These are phyloP conservation scores for Pochonia chlamydosporia DNA, from an alignment of 2,329 filamentous ascomycete genomes.

Conservation along the genomic window DNA sequence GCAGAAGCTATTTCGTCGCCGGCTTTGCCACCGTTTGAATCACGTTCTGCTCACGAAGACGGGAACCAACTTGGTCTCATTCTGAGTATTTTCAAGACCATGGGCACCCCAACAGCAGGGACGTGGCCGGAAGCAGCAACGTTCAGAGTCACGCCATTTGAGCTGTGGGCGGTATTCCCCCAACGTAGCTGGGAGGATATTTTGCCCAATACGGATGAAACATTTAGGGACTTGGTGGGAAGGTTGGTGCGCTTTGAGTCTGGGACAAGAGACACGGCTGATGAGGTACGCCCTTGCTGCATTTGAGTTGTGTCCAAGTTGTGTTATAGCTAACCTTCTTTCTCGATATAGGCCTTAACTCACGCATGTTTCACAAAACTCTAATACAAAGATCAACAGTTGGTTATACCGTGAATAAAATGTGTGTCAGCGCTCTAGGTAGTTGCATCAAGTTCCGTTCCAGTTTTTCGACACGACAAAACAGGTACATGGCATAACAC, in stretches of 20 bases:
- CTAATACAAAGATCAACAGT: not conserved
- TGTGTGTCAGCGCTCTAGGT: no score
- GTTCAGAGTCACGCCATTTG: conserved; percentile 75
- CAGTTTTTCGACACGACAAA: no score
- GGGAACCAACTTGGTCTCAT: conserved; percentile 90
- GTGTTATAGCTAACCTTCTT: not conserved
- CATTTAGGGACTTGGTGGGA: conserved; percentile 60
- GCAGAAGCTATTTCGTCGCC: conserved; percentile 61
- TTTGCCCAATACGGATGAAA: conserved; percentile 52
- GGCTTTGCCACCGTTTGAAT: conserved; percentile 70
- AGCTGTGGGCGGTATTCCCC: conserved; percentile 77
- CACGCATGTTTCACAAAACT: not conserved
- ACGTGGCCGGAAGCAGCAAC: conserved; percentile 74
- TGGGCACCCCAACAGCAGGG: conserved; percentile 77
- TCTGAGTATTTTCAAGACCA: conserved; percentile 82
- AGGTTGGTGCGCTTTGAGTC: conserved; percentile 65
- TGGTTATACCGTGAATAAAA: no score
- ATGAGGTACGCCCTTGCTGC: conserved; percentile 24
- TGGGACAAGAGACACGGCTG: conserved; percentile 61
- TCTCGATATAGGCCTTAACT: not conserved
- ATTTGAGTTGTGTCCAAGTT: not conserved
- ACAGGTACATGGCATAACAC: no score
- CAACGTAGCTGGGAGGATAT: conserved; percentile 63
- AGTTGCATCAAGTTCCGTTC: no score
- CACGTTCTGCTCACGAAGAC: conserved; percentile 64